Conservation (phyloP, 1,284 basidiomycete genomes). For the Trametes polyzona region DNA sequence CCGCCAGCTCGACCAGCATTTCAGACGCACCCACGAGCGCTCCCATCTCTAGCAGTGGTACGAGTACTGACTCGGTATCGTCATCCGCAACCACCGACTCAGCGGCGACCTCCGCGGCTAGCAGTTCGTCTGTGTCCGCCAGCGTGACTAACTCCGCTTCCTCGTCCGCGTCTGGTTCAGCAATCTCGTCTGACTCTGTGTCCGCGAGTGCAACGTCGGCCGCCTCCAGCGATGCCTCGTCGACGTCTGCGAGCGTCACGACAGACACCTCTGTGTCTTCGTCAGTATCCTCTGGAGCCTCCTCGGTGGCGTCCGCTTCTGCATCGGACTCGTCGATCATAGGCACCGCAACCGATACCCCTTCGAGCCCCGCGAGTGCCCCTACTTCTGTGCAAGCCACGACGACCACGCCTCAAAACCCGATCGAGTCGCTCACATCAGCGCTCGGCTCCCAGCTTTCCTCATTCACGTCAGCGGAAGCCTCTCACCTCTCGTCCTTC, state of each 20-base stretch:
- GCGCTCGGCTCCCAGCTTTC: constrained; percentile 3
- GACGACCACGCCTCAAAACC: neutral
- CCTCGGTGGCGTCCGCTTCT: constrained; percentile 7
- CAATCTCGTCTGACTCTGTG: neutral
- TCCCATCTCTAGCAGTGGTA: neutral
- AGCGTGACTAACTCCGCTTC: constrained; percentile 17
- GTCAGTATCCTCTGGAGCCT: neutral
- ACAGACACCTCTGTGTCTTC: constrained; percentile 3
- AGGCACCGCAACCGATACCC: constrained; percentile 10
- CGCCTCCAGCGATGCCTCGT: constrained; percentile 2
- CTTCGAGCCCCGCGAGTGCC: constrained; percentile 3
- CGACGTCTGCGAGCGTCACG: neutral
- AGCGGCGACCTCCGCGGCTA: neutral
- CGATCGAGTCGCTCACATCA: constrained; percentile 3
- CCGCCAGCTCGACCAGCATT: constrained; percentile 26
- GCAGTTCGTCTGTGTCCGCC: constrained; percentile 19
- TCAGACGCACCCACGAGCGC: neutral
- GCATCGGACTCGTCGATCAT: no score
- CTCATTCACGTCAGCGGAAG: neutral
- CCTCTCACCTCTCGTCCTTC: neutral
- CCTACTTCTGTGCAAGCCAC: neutral
- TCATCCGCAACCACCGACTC: constrained; percentile 1
- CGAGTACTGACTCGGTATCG: neutral
- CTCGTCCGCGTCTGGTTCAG: constrained; percentile 3
- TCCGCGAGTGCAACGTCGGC: neutral